Evolutionary conservation across 805 yeast species (phyloP).

Genomic region (Hanseniaspora thailandica): DNA sequence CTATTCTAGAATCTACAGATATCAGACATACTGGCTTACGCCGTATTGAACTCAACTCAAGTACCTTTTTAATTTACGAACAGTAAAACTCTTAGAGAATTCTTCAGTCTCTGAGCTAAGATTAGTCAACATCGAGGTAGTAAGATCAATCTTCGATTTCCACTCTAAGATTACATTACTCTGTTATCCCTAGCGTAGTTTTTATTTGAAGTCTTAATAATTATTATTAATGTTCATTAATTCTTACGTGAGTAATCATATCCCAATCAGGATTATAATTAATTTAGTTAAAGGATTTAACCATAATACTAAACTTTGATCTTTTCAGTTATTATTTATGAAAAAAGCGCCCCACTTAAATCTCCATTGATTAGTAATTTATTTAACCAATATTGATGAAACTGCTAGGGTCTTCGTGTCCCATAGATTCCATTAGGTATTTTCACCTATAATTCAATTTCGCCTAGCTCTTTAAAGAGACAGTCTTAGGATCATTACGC

Average conservation of each 20-base stretch:
- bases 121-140: slow-evolving; percentile 8
- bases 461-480: slow-evolving; percentile 2
- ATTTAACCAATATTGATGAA: background rate
- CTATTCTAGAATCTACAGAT: background rate
- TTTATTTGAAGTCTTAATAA: background rate
- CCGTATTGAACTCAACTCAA: slow-evolving; percentile 9
- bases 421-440: slow-evolving; percentile 5
- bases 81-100: slow-evolving; percentile 2
- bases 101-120: slow-evolving; percentile 2
- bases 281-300: background rate
- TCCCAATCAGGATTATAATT: background rate
- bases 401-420: slow-evolving; percentile 9
- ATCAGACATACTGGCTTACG: slow-evolving; percentile 8
- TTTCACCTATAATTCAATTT: slow-evolving; percentile 5
- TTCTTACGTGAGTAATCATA: slow-evolving; percentile 3
- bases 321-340: slow-evolving; percentile 4
- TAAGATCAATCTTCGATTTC: slow-evolving; percentile 5
- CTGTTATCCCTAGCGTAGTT: slow-evolving; percentile 7
- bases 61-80: slow-evolving; percentile 7
- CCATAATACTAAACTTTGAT: background rate
- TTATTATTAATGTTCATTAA: background rate
- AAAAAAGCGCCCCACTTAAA: slow-evolving; percentile 6
- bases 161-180: slow-evolving; percentile 3
- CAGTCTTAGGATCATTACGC: slow-evolving; percentile 2
- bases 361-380: background rate